A percentile compares a stretch with the other conserved stretches of the same genome.
Evolutionary conservation across 129 eudicot genomes (phyloP).

Genomic region (Daucus carota): DH1_v3.0 NC_030381.2:4887501-4888000

Average conservation of each 20-base stretch:
- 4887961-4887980: too few species aligned
- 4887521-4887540: conserved; percentile 46
- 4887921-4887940: too few species aligned
- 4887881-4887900: background rate
- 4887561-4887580: conserved; percentile 53
- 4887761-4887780: too few species aligned
- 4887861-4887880: background rate
- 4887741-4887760: too few species aligned
- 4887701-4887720: background rate
- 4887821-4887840: too few species aligned
- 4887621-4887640: background rate
- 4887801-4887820: too few species aligned
- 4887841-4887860: too few species aligned
- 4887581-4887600: background rate
- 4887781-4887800: too few species aligned
- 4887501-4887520: conserved; percentile 48
- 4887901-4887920: background rate
- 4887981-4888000: too few species aligned
- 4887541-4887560: conserved; percentile 39
- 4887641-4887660: background rate
- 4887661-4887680: too few species aligned
- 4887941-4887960: too few species aligned
- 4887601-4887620: background rate
- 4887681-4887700: background rate
- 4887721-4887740: too few species aligned